These are phyloP conservation scores for Colletotrichum sp. DNA, from an alignment of 2,329 filamentous ascomycete species.

Conservation along the genomic window DNA sequence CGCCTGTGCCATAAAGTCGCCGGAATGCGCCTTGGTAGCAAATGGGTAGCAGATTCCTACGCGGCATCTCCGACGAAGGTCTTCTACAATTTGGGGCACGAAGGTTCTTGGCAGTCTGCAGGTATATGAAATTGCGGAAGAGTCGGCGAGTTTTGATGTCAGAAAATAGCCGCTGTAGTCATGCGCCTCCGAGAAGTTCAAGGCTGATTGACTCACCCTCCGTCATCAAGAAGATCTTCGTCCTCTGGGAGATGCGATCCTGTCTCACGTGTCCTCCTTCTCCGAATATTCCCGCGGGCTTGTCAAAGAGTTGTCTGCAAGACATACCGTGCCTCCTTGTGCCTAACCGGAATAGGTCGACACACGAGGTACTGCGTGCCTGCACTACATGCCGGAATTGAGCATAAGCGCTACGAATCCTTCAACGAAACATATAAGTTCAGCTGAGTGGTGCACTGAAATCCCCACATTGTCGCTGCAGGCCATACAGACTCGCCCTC, in stretches of 20 bases:
- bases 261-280: not conserved
- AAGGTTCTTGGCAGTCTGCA: not conserved
- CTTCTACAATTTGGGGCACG: accelerated
- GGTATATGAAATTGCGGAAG: not conserved
- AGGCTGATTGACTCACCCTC: not conserved
- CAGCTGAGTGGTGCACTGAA: no score
- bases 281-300: not conserved
- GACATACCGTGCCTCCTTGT: not conserved
- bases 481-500: not conserved
- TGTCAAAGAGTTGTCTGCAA: not conserved
- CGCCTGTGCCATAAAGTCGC: not conserved
- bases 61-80: not conserved
- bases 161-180: not conserved
- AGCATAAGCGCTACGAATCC: not conserved
- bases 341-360: not conserved
- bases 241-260: not conserved
- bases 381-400: not conserved
- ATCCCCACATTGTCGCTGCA: not conserved
- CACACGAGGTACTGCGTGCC: not conserved
- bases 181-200: not conserved
- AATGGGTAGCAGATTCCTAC: not conserved
- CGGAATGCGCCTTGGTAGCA: not conserved
- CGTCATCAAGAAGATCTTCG: not conserved
- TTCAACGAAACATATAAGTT: not conserved
- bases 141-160: not conserved